Conservation (phyloP, 1,139 yeast species). For the Nakaseomyces sp. region DNA sequence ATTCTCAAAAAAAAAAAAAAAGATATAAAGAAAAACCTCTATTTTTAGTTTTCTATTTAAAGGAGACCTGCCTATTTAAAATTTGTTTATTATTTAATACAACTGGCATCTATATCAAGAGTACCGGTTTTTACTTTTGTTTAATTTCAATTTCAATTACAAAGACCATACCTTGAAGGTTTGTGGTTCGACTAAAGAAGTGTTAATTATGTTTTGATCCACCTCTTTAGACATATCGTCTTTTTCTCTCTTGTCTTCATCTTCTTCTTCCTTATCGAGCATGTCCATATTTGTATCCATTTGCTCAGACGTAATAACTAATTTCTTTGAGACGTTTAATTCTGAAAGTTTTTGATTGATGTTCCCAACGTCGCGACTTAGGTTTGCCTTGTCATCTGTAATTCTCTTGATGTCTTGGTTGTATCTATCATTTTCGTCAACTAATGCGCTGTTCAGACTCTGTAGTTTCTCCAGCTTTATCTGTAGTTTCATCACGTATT, state of each 20-base stretch:
- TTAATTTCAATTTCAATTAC: constrained; percentile 12
- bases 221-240: constrained; percentile 22
- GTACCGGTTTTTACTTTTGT: too few species aligned
- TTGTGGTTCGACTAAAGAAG: constrained; percentile 23
- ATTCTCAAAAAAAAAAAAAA: not conserved
- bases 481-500: constrained; percentile 25
- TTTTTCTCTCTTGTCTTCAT: constrained; percentile 15
- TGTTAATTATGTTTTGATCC: constrained; percentile 9
- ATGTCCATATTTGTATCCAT: constrained; percentile 27
- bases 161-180: constrained; percentile 28
- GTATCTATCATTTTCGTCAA: constrained; percentile 22
- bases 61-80: not conserved
- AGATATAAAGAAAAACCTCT: not conserved
- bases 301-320: constrained; percentile 27
- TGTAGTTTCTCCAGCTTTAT: constrained; percentile 23
- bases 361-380: constrained; percentile 28
- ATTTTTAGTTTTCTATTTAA: not conserved
- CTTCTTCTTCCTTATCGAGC: constrained; percentile 21
- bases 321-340: constrained; percentile 25
- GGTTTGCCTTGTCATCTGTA: constrained; percentile 24
- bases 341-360: constrained; percentile 24
- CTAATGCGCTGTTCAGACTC: constrained; percentile 23
- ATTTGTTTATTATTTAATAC: too few species aligned
- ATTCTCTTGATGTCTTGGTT: constrained; percentile 25
- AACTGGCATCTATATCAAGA: too few species aligned